Conservation (phyloP, 1,284 basidiomycete species). For the Cerioporus squamosus region DNA sequence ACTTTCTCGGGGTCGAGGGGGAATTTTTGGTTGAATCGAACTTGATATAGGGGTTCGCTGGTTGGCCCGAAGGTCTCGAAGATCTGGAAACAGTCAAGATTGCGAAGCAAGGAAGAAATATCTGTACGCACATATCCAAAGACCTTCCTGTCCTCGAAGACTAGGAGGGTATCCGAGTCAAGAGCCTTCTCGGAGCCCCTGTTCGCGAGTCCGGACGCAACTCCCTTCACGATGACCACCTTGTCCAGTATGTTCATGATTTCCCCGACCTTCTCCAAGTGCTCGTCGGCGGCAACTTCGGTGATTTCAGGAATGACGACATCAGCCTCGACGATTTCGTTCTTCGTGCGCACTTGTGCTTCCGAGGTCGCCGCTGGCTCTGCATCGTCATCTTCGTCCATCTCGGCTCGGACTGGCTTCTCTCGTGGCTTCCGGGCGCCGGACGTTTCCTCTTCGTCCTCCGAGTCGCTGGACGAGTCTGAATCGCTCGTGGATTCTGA, state of each 20-base stretch:
- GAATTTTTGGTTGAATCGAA: conserved; percentile 66
- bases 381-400: conserved; percentile 57
- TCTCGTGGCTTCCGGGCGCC: conserved; percentile 31
- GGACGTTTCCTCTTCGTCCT: conserved; percentile 43
- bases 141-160: conserved; percentile 83
- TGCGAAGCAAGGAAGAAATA: not conserved
- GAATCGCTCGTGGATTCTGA: conserved; percentile 27
- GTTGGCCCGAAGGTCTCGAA: conserved; percentile 93
- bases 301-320: conserved; percentile 60
- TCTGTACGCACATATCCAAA: conserved; percentile 73
- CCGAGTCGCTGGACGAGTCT: conserved; percentile 39
- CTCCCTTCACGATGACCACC: conserved; percentile 72
- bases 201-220: conserved; percentile 44
- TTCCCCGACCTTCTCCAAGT: conserved; percentile 74
- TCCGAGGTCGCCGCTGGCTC: conserved; percentile 42
- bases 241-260: conserved; percentile 73
- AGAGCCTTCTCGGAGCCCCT: conserved; percentile 62
- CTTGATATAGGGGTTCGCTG: conserved; percentile 81
- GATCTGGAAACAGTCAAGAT: conserved; percentile 48
- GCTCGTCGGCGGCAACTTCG: conserved; percentile 59
- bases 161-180: conserved; percentile 85
- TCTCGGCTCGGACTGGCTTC: conserved; percentile 19
- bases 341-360: conserved; percentile 62
- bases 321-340: conserved; percentile 58
- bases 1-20: conserved; percentile 62